phyloP scores from a whole-genome alignment of 805 yeast genomes.

The Monosporozyma aerobia region DNA sequence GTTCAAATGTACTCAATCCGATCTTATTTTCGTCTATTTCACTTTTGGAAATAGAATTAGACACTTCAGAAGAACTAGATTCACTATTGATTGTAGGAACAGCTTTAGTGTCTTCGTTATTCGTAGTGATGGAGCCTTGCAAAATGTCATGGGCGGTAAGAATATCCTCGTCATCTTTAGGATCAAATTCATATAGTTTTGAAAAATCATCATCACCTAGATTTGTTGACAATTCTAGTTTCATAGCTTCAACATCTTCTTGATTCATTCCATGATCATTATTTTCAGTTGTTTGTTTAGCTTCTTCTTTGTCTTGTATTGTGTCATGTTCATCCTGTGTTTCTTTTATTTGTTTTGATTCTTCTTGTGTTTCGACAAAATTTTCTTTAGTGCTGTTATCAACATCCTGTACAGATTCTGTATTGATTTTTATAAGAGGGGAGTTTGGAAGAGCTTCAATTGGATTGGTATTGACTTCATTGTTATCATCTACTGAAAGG shows the following conservation, averaged over 20 bases:
- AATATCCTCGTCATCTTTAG: conserved; percentile 24
- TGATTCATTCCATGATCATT: not conserved
- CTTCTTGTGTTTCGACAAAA: not conserved
- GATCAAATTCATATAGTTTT: conserved; percentile 26
- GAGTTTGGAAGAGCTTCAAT: not conserved
- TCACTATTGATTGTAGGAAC: not conserved
- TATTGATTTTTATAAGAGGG: not conserved
- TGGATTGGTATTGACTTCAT: not conserved
- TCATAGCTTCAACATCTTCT: conserved; percentile 9
- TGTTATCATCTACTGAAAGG: not conserved
- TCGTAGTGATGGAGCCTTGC: conserved; percentile 2
- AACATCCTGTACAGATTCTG: not conserved
- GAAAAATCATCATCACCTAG: conserved; percentile 25
- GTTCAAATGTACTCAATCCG: not conserved
- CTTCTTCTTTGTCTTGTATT: not conserved
- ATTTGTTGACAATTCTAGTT: conserved; percentile 19
- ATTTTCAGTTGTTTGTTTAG: not conserved
- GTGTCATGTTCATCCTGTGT: not conserved
- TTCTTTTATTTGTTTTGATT: not conserved
- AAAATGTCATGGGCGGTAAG: conserved; percentile 12
- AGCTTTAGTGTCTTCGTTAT: not conserved
- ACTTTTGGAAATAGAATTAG: not conserved
- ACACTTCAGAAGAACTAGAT: not conserved
- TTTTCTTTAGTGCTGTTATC: not conserved
- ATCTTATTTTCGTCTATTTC: not conserved